phyloP scores from a whole-genome alignment of 2,329 filamentous ascomycete species.

The Trichoderma sp. region DNA sequence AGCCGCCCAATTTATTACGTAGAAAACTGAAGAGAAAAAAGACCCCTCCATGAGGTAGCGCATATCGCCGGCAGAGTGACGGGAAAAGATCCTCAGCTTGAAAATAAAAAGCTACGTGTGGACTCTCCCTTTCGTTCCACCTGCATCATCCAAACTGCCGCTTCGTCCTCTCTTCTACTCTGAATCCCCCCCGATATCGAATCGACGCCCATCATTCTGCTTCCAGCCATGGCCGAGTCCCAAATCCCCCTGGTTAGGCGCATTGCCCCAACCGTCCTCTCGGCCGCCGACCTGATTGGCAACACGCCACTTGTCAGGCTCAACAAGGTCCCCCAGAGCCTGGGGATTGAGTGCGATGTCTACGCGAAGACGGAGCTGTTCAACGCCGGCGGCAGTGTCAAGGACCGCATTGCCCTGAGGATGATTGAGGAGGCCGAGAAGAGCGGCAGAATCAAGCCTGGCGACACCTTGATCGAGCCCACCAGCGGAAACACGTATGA shows the following conservation, averaged over 20 bases:
- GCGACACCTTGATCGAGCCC: constrained; percentile 95
- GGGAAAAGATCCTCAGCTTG: background rate
- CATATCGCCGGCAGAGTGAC: constrained; percentile 16
- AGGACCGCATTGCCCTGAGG: constrained; percentile 90
- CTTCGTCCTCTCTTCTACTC: background rate
- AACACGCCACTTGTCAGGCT: constrained; percentile 93
- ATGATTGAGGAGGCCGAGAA: constrained; percentile 97
- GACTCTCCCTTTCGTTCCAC: background rate
- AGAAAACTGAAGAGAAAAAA: background rate
- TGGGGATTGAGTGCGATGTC: constrained; percentile 84
- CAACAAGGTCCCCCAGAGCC: constrained; percentile 86
- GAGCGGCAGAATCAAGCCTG: constrained; percentile 89
- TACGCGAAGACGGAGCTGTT: constrained; percentile 92
- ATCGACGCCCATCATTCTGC: too few relatives aligned
- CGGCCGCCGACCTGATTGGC: constrained; percentile 83
- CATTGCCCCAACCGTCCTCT: constrained; percentile 45
- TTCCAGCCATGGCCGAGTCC: constrained; percentile 24
- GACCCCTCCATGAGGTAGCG: constrained; percentile 13
- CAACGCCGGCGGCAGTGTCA: constrained; percentile 90
- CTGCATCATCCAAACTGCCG: background rate
- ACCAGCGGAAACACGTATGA: constrained; percentile 86
- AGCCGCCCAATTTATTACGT: background rate
- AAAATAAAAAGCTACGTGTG: constrained; percentile 5
- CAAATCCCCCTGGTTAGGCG: constrained; percentile 33
- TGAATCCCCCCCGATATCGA: background rate